Evolutionary conservation across 2,329 filamentous ascomycete species (phyloP), one percentile per base, ranked within the genome.

Genomic region (Phyllosticta paracitricarpa): DNA sequence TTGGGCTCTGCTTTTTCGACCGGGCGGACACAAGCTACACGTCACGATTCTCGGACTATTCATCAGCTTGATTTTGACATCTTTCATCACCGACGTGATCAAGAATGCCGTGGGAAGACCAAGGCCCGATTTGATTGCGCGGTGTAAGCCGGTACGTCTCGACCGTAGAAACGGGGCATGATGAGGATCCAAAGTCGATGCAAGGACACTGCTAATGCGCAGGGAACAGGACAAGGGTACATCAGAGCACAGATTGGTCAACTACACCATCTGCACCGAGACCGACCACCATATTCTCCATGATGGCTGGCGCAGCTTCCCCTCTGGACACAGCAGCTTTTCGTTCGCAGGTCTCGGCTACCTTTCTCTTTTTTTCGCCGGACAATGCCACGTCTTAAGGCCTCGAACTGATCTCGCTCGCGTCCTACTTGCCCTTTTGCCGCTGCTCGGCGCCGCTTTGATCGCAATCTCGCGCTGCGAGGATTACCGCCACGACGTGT

Each of bases 21-120:
- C 89, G 0, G 81, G 84, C 5, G 74, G 82, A 8, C 89, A 95
- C 73, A 95, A 96, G 72, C 83, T 89, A 63, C 92, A 97, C 75
- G 89, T 92, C 65, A 89, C 91, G 0, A 78, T 96, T 58, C 84
- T 99, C 0, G 89, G 91, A 24, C 85, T 97, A 63, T 78, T 86
- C 57, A 90, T 93, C 68, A 84, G 70, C 65, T 75, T 97, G 26
- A 80, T 91, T 66, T 80, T 96, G 57, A 88, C 90, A 0, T 83
- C 85, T 5, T 88, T 97, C 72, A 79, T 97, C 53, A 97, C 94
- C 54, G 92, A 97, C 71, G 71, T 77, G 57, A 81, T 97, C 70
- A 99, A 99, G 76, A 96, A 96, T 71, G 83, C 88, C 9, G 89
- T 93, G 26, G 90, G 90, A 8, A 79, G 90, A 10, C 90, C 91